phyloP scores from a whole-genome alignment of 768 basidiomycete genomes.

The Saitozyma podzolica region DNA sequence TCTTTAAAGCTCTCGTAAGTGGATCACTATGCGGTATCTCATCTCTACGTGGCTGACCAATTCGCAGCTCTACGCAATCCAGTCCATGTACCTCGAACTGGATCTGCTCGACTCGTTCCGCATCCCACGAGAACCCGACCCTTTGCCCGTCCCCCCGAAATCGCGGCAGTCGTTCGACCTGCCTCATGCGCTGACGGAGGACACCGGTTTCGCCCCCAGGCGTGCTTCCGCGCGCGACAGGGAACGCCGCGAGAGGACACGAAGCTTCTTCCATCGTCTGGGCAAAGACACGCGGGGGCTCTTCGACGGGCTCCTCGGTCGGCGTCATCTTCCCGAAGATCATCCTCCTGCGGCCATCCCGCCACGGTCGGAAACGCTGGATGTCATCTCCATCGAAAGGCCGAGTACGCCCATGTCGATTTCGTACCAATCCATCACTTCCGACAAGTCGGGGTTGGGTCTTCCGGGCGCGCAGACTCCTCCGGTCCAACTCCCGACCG shows the following conservation, averaged over 20 bases:
- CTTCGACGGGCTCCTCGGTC: conserved; percentile 23
- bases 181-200: too few species aligned
- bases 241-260: conserved; percentile 14
- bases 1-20: conserved; percentile 34
- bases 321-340: background rate
- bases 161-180: too few species aligned
- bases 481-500: conserved; percentile 13
- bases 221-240: background rate
- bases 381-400: too few species aligned
- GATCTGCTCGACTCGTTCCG: conserved; percentile 35
- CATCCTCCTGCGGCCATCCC: background rate
- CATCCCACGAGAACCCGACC: conserved; percentile 31
- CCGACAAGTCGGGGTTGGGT: too few species aligned
- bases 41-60: background rate
- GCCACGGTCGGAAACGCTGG: background rate
- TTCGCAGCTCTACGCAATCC: conserved; percentile 36
- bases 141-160: conserved; percentile 16
- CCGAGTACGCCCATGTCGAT: too few species aligned
- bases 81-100: conserved; percentile 36
- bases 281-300: conserved; percentile 28
- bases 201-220: too few species aligned
- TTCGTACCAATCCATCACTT: too few species aligned
- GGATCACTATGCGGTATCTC: too few species aligned
- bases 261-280: conserved; percentile 34
- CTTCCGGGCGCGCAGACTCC: background rate